Evolutionary conservation across 2,329 filamentous ascomycete species (phyloP).

Genomic region (Talaromyces sp.): DNA sequence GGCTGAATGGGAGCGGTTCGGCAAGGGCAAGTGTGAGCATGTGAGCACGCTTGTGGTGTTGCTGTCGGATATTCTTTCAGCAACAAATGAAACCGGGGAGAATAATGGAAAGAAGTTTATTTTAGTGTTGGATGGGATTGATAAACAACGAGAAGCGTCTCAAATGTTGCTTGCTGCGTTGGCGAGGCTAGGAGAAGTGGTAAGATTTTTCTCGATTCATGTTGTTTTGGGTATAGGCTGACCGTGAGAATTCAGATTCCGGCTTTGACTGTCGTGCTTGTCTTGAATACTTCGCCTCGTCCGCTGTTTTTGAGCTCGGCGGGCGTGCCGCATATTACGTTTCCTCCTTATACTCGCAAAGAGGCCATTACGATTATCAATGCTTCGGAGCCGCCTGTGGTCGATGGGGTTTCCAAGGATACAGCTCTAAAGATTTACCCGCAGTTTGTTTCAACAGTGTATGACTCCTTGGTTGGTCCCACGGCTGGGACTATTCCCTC

Average conservation of each 20-base stretch:
- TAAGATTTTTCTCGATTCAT: slow-evolving; percentile 43
- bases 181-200: slow-evolving; percentile 72
- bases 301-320: slow-evolving; percentile 64
- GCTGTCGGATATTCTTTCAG: slow-evolving; percentile 44
- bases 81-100: background rate
- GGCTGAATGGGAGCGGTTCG: slow-evolving; percentile 39
- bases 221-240: background rate
- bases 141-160: slow-evolving; percentile 73
- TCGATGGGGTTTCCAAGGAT: slow-evolving; percentile 24
- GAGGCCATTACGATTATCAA: slow-evolving; percentile 74
- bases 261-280: slow-evolving; percentile 67
- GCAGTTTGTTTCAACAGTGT: slow-evolving; percentile 75
- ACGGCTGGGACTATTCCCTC: slow-evolving; percentile 72
- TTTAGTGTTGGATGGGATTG: slow-evolving; percentile 81
- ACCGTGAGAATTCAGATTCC: slow-evolving; percentile 58
- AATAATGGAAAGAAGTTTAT: slow-evolving; percentile 56
- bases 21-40: slow-evolving; percentile 66
- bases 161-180: slow-evolving; percentile 74
- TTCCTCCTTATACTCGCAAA: slow-evolving; percentile 74
- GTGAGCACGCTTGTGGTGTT: slow-evolving; percentile 70
- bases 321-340: slow-evolving; percentile 70
- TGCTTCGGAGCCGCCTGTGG: slow-evolving; percentile 41
- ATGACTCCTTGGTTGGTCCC: slow-evolving; percentile 77
- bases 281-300: slow-evolving; percentile 63
- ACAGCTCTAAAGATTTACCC: slow-evolving; percentile 38